Conservation (phyloP, 305 asterid species). For the Ruellia speciosa region DNA sequence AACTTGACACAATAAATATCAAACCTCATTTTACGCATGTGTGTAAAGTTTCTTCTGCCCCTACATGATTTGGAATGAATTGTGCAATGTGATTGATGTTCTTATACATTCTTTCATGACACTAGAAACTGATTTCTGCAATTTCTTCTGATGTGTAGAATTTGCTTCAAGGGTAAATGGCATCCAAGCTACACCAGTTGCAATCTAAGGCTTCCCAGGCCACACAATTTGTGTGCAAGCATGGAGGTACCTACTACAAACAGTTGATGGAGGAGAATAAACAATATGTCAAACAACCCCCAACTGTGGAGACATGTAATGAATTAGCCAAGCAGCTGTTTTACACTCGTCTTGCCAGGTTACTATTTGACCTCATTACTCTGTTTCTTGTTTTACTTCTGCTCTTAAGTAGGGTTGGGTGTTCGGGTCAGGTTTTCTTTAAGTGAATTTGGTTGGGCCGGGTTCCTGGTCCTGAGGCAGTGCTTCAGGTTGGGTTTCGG, state of each 20-base stretch:
- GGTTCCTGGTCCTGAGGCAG: no score
- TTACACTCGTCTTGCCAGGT: constrained; percentile 95
- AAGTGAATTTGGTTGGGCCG: no score
- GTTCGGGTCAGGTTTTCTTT: not conserved
- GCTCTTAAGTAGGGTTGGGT: no score
- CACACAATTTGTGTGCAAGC: constrained; percentile 48
- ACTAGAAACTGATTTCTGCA: no score
- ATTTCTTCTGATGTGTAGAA: no score
- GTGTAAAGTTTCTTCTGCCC: no score
- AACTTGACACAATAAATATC: no score
- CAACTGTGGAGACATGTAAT: constrained; percentile 69
- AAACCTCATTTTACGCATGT: no score
- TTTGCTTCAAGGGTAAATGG: constrained; percentile 43
- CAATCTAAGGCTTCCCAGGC: constrained; percentile 70
- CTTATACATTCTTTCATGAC: no score
- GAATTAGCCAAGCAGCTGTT: constrained; percentile 70
- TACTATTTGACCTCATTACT: constrained; percentile 10
- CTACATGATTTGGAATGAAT: no score
- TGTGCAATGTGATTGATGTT: no score
- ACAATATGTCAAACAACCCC: constrained; percentile 65
- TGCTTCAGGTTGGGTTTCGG: no score
- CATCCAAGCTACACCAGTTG: constrained; percentile 64
- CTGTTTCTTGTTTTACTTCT: not conserved
- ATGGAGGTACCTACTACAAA: constrained; percentile 55
- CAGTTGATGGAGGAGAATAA: constrained; percentile 74